These are phyloP conservation scores for Achaetomium macrosporum DNA, from an alignment of 2,329 filamentous ascomycete species.

Conservation along the genomic window DNA sequence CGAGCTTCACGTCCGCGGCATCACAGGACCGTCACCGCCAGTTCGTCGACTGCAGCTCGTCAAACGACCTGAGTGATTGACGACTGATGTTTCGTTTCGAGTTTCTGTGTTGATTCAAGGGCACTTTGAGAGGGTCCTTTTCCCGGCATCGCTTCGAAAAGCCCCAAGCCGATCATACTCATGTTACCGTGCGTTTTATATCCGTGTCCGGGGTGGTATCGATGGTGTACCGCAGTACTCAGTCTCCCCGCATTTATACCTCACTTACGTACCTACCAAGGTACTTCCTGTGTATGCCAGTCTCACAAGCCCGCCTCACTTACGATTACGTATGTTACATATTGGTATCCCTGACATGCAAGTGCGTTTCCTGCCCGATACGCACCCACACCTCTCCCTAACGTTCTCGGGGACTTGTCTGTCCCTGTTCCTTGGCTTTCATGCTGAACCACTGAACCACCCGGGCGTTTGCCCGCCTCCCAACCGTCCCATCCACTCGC, in stretches of 20 bases:
- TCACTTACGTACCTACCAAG: too few relatives aligned
- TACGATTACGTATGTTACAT: too few relatives aligned
- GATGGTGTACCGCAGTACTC: not conserved
- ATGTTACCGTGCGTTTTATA: conserved; percentile 20
- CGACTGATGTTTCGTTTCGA: conserved; percentile 19
- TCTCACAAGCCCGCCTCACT: too few relatives aligned
- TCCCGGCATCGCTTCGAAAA: conserved; percentile 18
- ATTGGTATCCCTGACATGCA: too few relatives aligned
- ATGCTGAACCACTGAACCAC: conserved; percentile 2
- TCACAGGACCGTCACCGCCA: conserved; percentile 15
- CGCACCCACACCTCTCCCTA: not conserved
- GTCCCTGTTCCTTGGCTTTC: conserved; percentile 3
- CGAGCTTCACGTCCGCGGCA: conserved; percentile 9
- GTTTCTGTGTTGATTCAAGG: conserved; percentile 12
- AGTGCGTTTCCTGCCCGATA: not conserved
- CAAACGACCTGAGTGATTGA: conserved; percentile 17
- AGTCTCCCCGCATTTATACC: conserved; percentile 11
- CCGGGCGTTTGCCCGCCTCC: not conserved
- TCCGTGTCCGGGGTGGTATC: conserved; percentile 16
- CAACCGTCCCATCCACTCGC: conserved; percentile 7
- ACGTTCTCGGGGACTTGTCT: not conserved
- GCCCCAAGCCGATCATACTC: conserved; percentile 13
- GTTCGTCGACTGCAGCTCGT: not conserved
- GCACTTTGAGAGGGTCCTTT: conserved; percentile 9
- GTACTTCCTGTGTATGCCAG: too few relatives aligned